Evolutionary conservation across 805 yeast species (phyloP).

Genomic region (Candida caryicola): DNA sequence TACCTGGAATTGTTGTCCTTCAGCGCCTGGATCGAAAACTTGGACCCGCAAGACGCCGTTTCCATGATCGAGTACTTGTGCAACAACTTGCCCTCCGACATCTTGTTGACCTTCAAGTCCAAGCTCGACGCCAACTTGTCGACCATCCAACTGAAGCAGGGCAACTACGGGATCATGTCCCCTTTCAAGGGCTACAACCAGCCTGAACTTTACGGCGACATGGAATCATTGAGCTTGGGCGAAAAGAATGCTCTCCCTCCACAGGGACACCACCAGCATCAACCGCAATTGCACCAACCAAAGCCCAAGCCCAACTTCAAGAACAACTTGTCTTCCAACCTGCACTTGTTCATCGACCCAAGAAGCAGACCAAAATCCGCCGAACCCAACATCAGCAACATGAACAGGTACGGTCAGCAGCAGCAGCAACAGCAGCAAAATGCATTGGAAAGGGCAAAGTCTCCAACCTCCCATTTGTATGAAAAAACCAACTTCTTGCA

Average conservation of each 20-base stretch:
- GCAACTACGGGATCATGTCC: slow-evolving; percentile 3
- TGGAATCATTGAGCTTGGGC: slow-evolving; percentile 16
- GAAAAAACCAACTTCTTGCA: slow-evolving; percentile 46
- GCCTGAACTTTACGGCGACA: slow-evolving; percentile 12
- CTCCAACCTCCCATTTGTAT: slow-evolving; percentile 41
- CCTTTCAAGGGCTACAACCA: slow-evolving; percentile 3
- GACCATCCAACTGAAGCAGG: slow-evolving; percentile 3
- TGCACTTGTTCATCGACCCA: slow-evolving; percentile 18
- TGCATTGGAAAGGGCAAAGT: slow-evolving; percentile 32
- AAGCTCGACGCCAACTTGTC: slow-evolving; percentile 42
- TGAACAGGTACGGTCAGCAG: slow-evolving; percentile 17
- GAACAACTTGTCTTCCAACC: slow-evolving; percentile 9
- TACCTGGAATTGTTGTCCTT: slow-evolving; percentile 50
- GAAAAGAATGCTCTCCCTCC: slow-evolving; percentile 1
- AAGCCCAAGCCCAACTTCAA: slow-evolving; percentile 38
- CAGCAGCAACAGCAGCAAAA: slow-evolving; percentile 12
- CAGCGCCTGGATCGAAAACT: slow-evolving; percentile 49
- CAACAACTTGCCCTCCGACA: slow-evolving; percentile 49
- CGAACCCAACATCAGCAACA: slow-evolving; percentile 30
- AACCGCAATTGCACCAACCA: slow-evolving; percentile 33
- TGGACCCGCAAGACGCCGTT: slow-evolving; percentile 51
- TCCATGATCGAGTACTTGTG: slow-evolving; percentile 55
- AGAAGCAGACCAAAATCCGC: slow-evolving; percentile 44
- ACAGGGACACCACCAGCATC: not conserved
- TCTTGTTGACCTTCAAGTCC: slow-evolving; percentile 46